Conservation (phyloP, 139 green algal species). For the Closterium sp. region DNA sequence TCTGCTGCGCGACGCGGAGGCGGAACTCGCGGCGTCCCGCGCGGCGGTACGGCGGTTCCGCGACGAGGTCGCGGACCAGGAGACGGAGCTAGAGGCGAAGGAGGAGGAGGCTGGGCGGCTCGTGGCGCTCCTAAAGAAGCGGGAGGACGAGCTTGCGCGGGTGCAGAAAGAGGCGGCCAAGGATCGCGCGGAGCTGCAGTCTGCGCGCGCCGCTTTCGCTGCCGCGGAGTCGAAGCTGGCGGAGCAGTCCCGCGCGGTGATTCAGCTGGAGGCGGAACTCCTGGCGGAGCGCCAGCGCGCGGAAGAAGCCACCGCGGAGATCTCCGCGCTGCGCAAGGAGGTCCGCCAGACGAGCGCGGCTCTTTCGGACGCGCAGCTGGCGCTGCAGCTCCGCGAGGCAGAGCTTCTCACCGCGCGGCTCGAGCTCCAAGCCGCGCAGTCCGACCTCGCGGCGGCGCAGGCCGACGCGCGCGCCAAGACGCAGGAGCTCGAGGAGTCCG, state of each 20-base stretch:
- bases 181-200: not conserved
- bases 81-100: conserved; percentile 4
- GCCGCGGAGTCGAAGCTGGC: not conserved
- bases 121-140: not conserved
- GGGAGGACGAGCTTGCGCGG: not conserved
- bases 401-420: conserved; percentile 30
- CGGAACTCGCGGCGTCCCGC: conserved; percentile 5
- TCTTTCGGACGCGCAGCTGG: conserved; percentile 34
- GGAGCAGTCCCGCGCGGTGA: not conserved
- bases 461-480: conserved; percentile 21
- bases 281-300: not conserved
- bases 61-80: conserved; percentile 28
- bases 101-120: not conserved
- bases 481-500: conserved; percentile 9
- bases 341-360: conserved; percentile 14
- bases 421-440: conserved; percentile 33
- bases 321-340: conserved; percentile 2
- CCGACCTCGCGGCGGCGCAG: conserved; percentile 14
- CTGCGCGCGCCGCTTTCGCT: not conserved
- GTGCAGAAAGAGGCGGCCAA: conserved; percentile 25
- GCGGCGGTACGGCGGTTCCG: conserved; percentile 8
- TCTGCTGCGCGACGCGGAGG: conserved; percentile 26
- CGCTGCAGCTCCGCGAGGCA: conserved; percentile 33
- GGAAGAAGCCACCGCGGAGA: not conserved
- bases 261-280: not conserved